Evolutionary conservation across 1,284 basidiomycete species (phyloP).

Genomic region (Sutorius eximius): DNA sequence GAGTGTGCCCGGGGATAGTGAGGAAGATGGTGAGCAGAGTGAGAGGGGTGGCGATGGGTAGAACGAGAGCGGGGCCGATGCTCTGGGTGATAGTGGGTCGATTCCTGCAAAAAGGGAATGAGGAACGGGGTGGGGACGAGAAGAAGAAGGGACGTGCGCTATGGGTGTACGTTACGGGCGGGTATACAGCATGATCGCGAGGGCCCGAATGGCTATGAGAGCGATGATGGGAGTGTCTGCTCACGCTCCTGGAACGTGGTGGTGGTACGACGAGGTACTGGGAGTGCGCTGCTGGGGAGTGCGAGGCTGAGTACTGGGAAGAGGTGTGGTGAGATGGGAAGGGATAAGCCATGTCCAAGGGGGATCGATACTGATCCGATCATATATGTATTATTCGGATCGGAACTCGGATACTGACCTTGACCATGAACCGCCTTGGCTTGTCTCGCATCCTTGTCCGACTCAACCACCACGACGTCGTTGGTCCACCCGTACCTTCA

Average conservation of each 20-base stretch:
- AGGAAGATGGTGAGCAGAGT: slow-evolving; percentile 14
- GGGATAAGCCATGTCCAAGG: slow-evolving; percentile 6
- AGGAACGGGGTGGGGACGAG: background rate
- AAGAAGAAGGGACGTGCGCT: slow-evolving; percentile 11
- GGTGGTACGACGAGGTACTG: background rate
- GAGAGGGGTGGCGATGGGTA: background rate
- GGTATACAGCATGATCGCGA: slow-evolving; percentile 1
- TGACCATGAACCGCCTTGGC: slow-evolving; percentile 15
- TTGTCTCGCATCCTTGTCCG: slow-evolving; percentile 19
- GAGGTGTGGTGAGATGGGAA: slow-evolving; percentile 5
- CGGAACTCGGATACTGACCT: slow-evolving; percentile 13
- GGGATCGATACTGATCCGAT: background rate
- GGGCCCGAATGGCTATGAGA: slow-evolving; percentile 13
- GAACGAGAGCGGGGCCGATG: background rate
- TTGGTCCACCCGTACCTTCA: slow-evolving; percentile 15
- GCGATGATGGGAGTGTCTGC: slow-evolving; percentile 14
- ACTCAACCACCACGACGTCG: slow-evolving; percentile 11
- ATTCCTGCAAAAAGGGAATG: slow-evolving; percentile 8
- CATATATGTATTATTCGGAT: slow-evolving; percentile 15
- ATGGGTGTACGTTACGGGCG: slow-evolving; percentile 7
- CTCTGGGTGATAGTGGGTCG: slow-evolving; percentile 1
- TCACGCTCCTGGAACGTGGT: too few relatives aligned
- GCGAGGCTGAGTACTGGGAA: background rate
- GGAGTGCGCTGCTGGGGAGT: background rate
- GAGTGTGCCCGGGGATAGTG: slow-evolving; percentile 8